A percentile compares a stretch with the other conserved stretches of the same genome.
Evolutionary conservation across 139 green algal species (phyloP).

Genomic region (Penium margaritaceum): DNA sequence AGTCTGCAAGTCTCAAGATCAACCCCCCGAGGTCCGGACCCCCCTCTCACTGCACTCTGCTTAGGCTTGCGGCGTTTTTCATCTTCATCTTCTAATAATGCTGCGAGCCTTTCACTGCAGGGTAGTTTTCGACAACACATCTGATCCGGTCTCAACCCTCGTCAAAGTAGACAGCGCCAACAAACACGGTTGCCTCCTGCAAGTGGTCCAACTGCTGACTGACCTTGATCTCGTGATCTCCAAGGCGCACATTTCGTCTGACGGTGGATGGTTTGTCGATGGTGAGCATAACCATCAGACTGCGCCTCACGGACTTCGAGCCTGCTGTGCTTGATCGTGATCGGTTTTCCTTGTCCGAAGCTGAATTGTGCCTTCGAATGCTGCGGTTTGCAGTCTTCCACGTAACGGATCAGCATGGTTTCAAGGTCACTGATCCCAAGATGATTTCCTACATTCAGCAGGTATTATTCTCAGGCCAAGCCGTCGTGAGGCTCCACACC

Average conservation of each 20-base stretch:
- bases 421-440: conserved; percentile 57
- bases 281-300: conserved; percentile 39
- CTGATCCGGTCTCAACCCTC: conserved; percentile 29
- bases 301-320: too few species aligned
- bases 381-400: conserved; percentile 80
- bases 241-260: conserved; percentile 72
- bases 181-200: conserved; percentile 81
- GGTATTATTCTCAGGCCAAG: conserved; percentile 1
- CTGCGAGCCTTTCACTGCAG: conserved; percentile 5
- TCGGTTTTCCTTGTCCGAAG: too few species aligned
- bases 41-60: too few species aligned
- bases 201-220: conserved; percentile 90
- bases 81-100: too few species aligned
- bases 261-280: conserved; percentile 95
- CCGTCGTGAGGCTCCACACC: neutral
- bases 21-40: too few species aligned
- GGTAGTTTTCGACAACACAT: conserved; percentile 34
- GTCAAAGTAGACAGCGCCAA: conserved; percentile 80
- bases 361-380: too few species aligned
- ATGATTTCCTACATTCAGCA: conserved; percentile 37
- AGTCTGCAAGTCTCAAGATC: too few species aligned
- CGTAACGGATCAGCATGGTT: conserved; percentile 66
- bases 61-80: too few species aligned
- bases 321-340: too few species aligned
- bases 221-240: conserved; percentile 79